A percentile compares a stretch with the other conserved stretches of the same genome.
Conservation (phyloP, 768 basidiomycete species). For the Agaricus blazei region DNA sequence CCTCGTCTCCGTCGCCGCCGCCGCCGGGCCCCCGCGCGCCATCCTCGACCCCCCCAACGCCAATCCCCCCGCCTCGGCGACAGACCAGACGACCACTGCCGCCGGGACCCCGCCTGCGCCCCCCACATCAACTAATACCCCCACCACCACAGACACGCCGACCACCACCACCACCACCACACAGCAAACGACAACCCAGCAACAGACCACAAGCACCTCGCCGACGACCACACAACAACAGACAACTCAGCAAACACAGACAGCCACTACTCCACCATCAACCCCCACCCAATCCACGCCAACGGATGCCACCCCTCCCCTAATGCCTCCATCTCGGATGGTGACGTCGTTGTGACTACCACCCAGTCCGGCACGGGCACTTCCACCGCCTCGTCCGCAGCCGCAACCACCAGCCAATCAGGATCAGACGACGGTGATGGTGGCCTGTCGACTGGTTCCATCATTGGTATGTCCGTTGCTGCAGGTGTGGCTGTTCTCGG, state of each 20-base stretch:
- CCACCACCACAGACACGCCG: too few species aligned
- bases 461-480: conserved; percentile 76
- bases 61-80: too few species aligned
- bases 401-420: conserved; percentile 14
- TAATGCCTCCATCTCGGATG: conserved; percentile 10
- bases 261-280: neutral
- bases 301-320: conserved; percentile 15
- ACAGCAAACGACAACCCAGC: too few species aligned
- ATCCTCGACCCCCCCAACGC: neutral
- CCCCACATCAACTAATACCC: too few species aligned
- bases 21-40: conserved; percentile 13
- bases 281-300: conserved; percentile 13
- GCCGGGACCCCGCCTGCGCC: too few species aligned
- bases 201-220: too few species aligned
- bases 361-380: conserved; percentile 14
- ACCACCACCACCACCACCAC: too few species aligned
- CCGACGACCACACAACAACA: too few species aligned
- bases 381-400: conserved; percentile 16
- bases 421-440: conserved; percentile 14
- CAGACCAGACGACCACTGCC: too few species aligned
- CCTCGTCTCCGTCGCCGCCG: conserved; percentile 14
- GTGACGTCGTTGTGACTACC: conserved; percentile 21
- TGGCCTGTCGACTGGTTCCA: conserved; percentile 64
- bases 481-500: conserved; percentile 73
- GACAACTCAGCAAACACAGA: neutral